Evolutionary conservation across 257 asterid genomes (phyloP).

Genomic region (Parsonsia alboflavescens): DNA sequence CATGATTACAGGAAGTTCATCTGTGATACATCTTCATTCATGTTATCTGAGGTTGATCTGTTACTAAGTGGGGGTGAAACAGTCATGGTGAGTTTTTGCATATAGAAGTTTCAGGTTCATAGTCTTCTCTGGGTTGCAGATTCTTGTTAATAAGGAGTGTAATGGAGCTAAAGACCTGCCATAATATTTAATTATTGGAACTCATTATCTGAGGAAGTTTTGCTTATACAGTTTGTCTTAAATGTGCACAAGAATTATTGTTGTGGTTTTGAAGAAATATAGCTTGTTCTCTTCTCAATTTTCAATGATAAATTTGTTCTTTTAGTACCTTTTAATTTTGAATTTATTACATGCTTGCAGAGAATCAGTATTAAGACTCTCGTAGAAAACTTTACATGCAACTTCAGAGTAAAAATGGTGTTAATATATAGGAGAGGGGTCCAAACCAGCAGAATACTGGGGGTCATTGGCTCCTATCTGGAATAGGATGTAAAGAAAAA

Average conservation of each 20-base stretch:
- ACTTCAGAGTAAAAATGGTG: background rate
- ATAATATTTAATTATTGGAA: background rate
- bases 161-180: background rate
- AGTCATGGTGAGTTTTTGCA: constrained; percentile 51
- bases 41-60: constrained; percentile 67
- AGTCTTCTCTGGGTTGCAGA: background rate
- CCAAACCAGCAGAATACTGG: background rate
- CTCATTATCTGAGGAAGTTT: background rate
- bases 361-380: background rate
- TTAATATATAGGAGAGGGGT: background rate
- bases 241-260: background rate
- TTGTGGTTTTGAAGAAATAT: background rate
- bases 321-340: background rate
- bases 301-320: too few relatives aligned
- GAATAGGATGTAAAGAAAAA: background rate
- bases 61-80: constrained; percentile 66
- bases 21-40: constrained; percentile 49
- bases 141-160: background rate
- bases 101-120: background rate
- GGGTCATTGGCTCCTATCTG: background rate
- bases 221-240: background rate
- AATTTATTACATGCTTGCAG: background rate
- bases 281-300: background rate
- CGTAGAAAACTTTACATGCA: too few relatives aligned
- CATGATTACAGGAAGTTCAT: constrained; percentile 51